A percentile compares a stretch with the other conserved stretches of the same genome.
phyloP scores from a whole-genome alignment of 495 filamentous ascomycete species.

The Podospora australis region DNA sequence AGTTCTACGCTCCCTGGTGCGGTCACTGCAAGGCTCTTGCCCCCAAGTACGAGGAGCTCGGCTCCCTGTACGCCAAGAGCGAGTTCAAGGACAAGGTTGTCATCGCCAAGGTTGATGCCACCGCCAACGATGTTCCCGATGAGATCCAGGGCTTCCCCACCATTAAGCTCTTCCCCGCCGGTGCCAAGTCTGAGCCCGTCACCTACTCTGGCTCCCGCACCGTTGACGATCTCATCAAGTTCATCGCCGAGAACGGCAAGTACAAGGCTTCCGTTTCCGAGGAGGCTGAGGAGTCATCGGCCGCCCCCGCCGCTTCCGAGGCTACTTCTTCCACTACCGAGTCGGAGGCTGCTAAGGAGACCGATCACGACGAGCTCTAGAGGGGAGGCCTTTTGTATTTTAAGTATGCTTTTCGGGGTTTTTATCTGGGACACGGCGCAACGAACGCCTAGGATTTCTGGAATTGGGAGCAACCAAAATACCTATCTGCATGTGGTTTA shows the following conservation, averaged over 20 bases:
- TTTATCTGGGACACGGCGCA: conserved; percentile 15
- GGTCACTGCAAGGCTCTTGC: conserved; percentile 97
- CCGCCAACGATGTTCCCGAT: conserved; percentile 92
- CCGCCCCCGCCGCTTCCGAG: conserved; percentile 41
- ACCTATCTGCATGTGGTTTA: conserved; percentile 23
- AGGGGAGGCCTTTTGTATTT: conserved; percentile 22
- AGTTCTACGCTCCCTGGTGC: conserved; percentile 99
- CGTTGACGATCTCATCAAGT: conserved; percentile 87
- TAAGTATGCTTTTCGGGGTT: conserved; percentile 21
- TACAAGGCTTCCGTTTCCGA: conserved; percentile 60
- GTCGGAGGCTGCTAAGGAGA: conserved; percentile 35
- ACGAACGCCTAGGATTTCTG: conserved; percentile 13
- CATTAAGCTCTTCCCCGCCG: conserved; percentile 96
- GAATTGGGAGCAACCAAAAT: conserved; percentile 25
- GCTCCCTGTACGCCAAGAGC: conserved; percentile 64
- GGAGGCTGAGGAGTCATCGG: conserved; percentile 48
- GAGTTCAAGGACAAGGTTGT: conserved; percentile 76
- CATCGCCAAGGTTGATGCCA: conserved; percentile 97
- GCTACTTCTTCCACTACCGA: conserved; percentile 27
- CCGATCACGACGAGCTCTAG: conserved; percentile 63
- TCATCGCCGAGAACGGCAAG: conserved; percentile 92
- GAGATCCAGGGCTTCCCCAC: conserved; percentile 98
- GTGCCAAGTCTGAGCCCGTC: conserved; percentile 74
- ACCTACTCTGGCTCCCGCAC: conserved; percentile 86
- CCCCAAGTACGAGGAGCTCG: conserved; percentile 89